Evolutionary conservation across 2,329 filamentous ascomycete species (phyloP), one percentile per base, ranked within the genome.

Genomic region (Talaromyces atroroseus): DNA sequence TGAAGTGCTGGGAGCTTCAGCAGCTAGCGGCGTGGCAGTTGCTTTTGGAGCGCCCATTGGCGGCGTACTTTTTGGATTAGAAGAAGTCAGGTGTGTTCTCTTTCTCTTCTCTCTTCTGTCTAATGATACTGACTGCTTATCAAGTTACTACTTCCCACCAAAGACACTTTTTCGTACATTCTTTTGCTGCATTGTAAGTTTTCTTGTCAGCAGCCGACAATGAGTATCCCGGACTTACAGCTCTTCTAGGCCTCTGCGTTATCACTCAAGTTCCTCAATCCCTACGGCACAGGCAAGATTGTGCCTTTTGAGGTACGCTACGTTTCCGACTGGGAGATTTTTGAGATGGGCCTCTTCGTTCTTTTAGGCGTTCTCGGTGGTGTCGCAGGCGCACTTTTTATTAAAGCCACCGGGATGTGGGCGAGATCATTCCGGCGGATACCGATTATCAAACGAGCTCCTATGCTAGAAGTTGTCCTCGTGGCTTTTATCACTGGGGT

Each of bases 131-230:
- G 18, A 61, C 29, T 16, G 7, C 14, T 44, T 26, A 23, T 50
- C 26, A 47, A 85, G 89, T 63, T 97, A 97, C 72, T 97, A 97
- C 73, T 97, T 97, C 70, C 92, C 94, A 0, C 90, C 92, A 5
- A 97, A 99, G 76, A 97, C 92, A 0, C 81, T 99, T 8, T 99
- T 99, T 76, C 81, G 94, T 53, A 97, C 94, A 0, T 99, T 99
- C 73, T 97, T 97, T 74, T 97, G 92, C 77, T 97, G 92, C 72
- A 97, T 97, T 64, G 87, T 88, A 70, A 68, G 75, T 73, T 24
- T 52, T 16, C 7, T 29, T 14, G 6, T 23, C 50, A 34, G n/a
- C n/a, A 54, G 45, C 38, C 8, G 32, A 32, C 20, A 75, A 10
- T 14, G 16, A 36, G 16, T 8, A 8, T 11, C 7, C 32, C 32